A percentile compares a stretch with the other conserved stretches of the same genome.
These are phyloP conservation scores for Pythium volutum DNA, from an alignment of 352 stramenopile genomes.

Conservation along the genomic window DNA sequence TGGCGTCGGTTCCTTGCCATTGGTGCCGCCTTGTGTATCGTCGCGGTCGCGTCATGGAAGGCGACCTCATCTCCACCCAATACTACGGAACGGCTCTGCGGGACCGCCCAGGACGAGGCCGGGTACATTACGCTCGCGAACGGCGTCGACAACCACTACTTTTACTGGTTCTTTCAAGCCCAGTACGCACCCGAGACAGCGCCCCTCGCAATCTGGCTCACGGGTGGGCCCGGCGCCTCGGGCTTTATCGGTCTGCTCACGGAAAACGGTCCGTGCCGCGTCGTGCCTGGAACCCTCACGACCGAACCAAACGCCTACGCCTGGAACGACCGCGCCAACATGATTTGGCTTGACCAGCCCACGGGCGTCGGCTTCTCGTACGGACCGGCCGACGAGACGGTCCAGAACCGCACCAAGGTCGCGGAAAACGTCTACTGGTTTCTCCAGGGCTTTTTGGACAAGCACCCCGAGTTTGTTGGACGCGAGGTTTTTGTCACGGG, in stretches of 20 bases:
- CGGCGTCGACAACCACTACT: slow-evolving; percentile 47
- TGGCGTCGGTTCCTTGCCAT: too few relatives aligned
- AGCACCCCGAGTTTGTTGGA: slow-evolving; percentile 37
- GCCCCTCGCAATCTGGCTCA: slow-evolving; percentile 51
- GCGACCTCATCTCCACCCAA: too few relatives aligned
- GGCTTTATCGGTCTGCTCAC: slow-evolving; percentile 35
- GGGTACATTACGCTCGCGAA: slow-evolving; percentile 47
- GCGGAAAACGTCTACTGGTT: slow-evolving; percentile 51
- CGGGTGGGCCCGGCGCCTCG: slow-evolving; percentile 37
- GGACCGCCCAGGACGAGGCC: slow-evolving; percentile 33
- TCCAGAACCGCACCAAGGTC: slow-evolving; percentile 35
- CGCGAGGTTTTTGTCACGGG: slow-evolving; percentile 51
- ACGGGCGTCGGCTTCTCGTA: slow-evolving; percentile 38
- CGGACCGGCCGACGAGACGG: slow-evolving; percentile 21
- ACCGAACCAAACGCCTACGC: slow-evolving; percentile 35
- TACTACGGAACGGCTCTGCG: slow-evolving; percentile 15
- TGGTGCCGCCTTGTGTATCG: too few relatives aligned
- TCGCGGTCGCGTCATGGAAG: too few relatives aligned
- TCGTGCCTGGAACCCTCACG: slow-evolving; percentile 28
- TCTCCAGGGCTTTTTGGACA: slow-evolving; percentile 44
- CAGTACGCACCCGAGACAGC: slow-evolving; percentile 28
- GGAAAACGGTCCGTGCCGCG: slow-evolving; percentile 49
- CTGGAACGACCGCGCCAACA: slow-evolving; percentile 49
- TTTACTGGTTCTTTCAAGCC: slow-evolving; percentile 64
- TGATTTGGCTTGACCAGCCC: slow-evolving; percentile 52